Evolutionary conservation across 306 rosid genomes (phyloP).

Genomic region (Vigna radiata): DNA sequence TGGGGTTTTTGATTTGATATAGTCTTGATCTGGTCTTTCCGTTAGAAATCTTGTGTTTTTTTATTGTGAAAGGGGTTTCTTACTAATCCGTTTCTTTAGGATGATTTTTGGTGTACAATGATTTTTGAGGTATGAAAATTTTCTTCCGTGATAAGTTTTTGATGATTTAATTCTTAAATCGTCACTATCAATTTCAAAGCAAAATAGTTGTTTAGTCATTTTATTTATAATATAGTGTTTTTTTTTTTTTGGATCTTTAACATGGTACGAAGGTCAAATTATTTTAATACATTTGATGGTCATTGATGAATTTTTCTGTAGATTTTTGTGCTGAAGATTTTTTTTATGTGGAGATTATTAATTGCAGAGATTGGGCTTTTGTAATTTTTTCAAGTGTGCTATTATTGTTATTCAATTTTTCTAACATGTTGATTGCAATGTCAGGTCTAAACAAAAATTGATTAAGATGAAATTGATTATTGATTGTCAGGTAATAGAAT

Average conservation of each 20-base stretch:
- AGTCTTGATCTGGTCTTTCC: neutral
- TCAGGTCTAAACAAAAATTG: conserved; percentile 55
- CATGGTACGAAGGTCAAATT: neutral
- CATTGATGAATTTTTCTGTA: neutral
- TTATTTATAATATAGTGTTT: neutral
- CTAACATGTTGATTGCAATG: conserved; percentile 7
- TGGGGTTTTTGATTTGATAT: neutral
- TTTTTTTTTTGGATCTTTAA: neutral
- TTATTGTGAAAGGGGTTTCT: neutral
- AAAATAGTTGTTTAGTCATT: neutral
- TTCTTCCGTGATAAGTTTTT: neutral
- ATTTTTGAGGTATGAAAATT: neutral
- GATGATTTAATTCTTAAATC: neutral
- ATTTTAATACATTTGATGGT: neutral
- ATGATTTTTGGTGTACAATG: neutral
- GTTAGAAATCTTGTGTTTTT: neutral
- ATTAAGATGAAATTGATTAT: too few species aligned
- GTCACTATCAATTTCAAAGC: neutral
- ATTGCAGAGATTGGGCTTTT: neutral
- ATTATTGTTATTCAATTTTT: neutral
- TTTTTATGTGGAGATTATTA: neutral
- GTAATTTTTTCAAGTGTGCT: neutral
- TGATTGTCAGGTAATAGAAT: too few species aligned
- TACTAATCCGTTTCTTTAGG: neutral
- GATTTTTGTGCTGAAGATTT: neutral